Evolutionary conservation across 352 stramenopile species (phyloP), one percentile per base, ranked within the genome.

Genomic region (Achlya hypogyna): DNA sequence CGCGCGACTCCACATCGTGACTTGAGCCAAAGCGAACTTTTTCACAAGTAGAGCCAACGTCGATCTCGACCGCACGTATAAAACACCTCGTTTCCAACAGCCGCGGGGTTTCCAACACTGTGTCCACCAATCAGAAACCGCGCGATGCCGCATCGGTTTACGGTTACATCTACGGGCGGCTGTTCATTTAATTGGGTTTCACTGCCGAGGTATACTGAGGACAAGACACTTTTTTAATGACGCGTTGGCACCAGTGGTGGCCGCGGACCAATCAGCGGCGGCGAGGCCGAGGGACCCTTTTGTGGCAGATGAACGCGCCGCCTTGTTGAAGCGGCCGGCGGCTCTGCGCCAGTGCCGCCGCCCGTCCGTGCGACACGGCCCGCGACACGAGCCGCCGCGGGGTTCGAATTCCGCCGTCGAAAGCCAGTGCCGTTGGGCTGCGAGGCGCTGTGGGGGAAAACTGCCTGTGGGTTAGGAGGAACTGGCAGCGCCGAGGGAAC

Each of bases 1-100:
- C 22, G 40, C 54, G 16, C 54, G 54, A 34, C 54, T 63, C 54
- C 54, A 63, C 54, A 63, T 63, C 32, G 16, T 42, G 34, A 42
- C 34, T 42, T 42, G 34, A 42, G 34, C 34, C 6, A 14, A 14
- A 42, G 6, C 34, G 34, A 42, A 42, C 34, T 14, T 42, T 42
- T 63, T 29, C 40, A 51, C 25, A 60, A 60, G 8, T 29, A 60
- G 51, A 27, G 51, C 27, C 25, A 38, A 22, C 54, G 45, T 22
- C 53, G 20, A 9, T 20, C 31, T 35, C 54, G 54, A 28, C 45
- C 34, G 31, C 35, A 32, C 54, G 27, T 35, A 14, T 64, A 38
- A 51, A 52, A 38, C 54, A 52, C 25, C 52, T 9, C 23, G 23
- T 22, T n/a, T 6, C 51, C 8, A 28, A 22, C 51, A 56, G 35